A percentile compares a stretch with the other conserved stretches of the same genome.
Evolutionary conservation across 2,329 filamentous ascomycete species (phyloP).

Genomic region (Arthrocladium fulminans): DNA sequence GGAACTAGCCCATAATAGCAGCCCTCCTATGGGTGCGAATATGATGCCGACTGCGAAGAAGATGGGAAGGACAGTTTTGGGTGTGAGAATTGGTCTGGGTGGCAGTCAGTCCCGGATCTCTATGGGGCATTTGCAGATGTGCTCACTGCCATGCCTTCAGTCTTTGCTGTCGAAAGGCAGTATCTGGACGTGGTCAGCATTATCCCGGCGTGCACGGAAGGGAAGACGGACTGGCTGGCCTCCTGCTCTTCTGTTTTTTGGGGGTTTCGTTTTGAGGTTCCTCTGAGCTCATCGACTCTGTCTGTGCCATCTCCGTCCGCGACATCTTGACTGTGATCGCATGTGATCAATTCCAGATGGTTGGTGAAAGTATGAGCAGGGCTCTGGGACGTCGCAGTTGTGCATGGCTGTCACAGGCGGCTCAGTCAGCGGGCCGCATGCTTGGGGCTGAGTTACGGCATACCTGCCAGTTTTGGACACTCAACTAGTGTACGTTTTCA

Average conservation of each 20-base stretch:
- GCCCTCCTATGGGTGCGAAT: conserved; percentile 83
- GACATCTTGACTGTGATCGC: conserved; percentile 31
- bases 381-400: background rate
- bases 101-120: conserved; percentile 16
- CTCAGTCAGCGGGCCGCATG: conserved; percentile 4
- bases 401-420: background rate
- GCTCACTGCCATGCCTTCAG: conserved; percentile 97
- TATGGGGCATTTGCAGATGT: conserved; percentile 12
- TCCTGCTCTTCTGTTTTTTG: conserved; percentile 83
- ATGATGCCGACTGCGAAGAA: conserved; percentile 88
- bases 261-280: conserved; percentile 36
- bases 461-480: background rate
- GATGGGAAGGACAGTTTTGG: conserved; percentile 82
- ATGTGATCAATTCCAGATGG: background rate
- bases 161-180: conserved; percentile 91
- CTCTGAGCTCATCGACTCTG: conserved; percentile 38
- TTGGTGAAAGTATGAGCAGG: background rate
- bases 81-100: conserved; percentile 81
- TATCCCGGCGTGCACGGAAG: conserved; percentile 3
- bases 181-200: conserved; percentile 51
- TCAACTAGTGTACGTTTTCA: conserved; percentile 17
- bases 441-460: background rate
- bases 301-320: conserved; percentile 29
- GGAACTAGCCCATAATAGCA: conserved; percentile 76
- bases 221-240: conserved; percentile 66